Evolutionary conservation across 805 yeast species (phyloP), one percentile per base, ranked within the genome.

Genomic region (Kazachstania psychrophila): DNA sequence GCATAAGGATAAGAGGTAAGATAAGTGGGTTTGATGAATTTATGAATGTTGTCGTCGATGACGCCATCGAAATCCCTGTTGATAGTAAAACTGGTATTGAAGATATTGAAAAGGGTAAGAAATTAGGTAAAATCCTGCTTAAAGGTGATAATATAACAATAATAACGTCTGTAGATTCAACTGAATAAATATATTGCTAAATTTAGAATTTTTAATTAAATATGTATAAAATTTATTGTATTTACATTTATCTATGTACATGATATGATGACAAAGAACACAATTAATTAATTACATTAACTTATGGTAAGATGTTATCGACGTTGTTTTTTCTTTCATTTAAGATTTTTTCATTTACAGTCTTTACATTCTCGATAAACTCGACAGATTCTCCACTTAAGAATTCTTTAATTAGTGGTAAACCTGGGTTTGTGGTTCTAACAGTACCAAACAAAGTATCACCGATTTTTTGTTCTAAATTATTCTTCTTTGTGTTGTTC

Each of bases 11-110:
- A 22, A 83, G 81, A 48, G 98, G 98, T 1, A 73, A 70, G 42
- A 78, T 92, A 22, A 69, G 79, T 42, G 99, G 99, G 1, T 89
- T 94, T 60, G 99, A 92, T 60, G 98, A 94, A 64, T 89, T 88
- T 53, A 94, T 92, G 98, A 92, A 92, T 55, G 62, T 77, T 13
- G 81, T 77, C 4, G 61, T 77, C 16, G 77, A 73, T 23, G 72
- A 73, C 34, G 80, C 81, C 0, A 51, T 57, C 10, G 95, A 94
- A 49, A 66, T 89, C 5, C 70, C 70, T 26, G 75, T 76, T 1
- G 68, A 69, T 34, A 43, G 68, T 1, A 65, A 65, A 37, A 47
- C 55, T 2, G 61, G 61, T 5, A 34, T 37, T 11, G 62, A 58
- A 34, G 16, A 37, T 1, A 25, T 43, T 3, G 47, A 40, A 2